Percentiles rank a stretch among this genome's conserved stretches.
Evolutionary conservation across 331 rosid genomes (phyloP).

Genomic region (Erythrophleum ivorense): DNA sequence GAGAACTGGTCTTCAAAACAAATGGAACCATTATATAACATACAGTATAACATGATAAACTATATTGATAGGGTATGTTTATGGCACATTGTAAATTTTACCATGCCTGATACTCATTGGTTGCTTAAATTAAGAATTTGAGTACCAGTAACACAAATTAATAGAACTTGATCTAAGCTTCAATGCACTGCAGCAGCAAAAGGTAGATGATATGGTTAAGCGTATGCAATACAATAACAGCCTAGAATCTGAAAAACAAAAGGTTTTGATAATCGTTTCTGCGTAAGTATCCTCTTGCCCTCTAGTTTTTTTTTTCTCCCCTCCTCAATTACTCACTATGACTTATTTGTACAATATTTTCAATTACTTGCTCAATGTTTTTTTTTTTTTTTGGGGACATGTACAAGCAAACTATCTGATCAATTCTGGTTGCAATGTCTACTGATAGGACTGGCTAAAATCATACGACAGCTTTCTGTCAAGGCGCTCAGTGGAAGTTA

Average conservation of each 20-base stretch:
- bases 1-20: too few relatives aligned
- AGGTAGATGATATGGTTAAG: conserved; percentile 20
- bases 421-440: neutral
- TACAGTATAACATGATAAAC: too few relatives aligned
- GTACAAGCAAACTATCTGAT: neutral
- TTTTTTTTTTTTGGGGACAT: too few relatives aligned
- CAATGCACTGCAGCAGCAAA: neutral
- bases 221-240: neutral
- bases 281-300: conserved; percentile 7
- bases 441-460: neutral
- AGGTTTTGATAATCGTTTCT: neutral
- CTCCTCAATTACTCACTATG: neutral
- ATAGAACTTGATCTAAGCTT: neutral
- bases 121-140: neutral
- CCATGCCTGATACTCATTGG: too few relatives aligned
- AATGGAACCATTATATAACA: too few relatives aligned
- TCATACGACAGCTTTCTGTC: neutral
- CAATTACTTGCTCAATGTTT: neutral
- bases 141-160: neutral
- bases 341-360: neutral
- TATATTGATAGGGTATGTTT: neutral
- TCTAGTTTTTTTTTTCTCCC: neutral
- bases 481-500: neutral
- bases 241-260: neutral
- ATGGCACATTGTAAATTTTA: neutral